phyloP scores from a whole-genome alignment of 495 filamentous ascomycete species.

The Daldinia vernicosa region DNA sequence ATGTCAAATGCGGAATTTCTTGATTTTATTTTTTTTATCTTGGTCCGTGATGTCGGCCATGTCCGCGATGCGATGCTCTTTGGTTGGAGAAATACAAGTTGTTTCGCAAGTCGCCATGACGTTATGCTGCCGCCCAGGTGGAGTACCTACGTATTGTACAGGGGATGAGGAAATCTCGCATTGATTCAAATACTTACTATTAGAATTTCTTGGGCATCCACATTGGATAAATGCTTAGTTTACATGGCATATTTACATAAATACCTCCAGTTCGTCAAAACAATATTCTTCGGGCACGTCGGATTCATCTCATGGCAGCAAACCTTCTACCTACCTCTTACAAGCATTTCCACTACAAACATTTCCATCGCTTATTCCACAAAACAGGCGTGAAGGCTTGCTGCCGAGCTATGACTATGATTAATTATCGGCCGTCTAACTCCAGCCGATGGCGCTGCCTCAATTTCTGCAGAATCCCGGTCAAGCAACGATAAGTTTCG shows the following conservation, averaged over 20 bases:
- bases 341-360: background rate
- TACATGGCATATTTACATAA: no score
- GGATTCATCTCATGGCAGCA: no score
- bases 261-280: no score
- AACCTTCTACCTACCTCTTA: background rate
- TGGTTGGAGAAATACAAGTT: background rate
- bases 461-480: constrained; percentile 22
- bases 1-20: background rate
- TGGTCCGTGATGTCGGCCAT: background rate
- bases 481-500: constrained; percentile 8
- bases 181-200: background rate
- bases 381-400: no score
- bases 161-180: background rate
- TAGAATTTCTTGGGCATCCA: no score
- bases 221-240: no score
- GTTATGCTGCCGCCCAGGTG: background rate
- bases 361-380: background rate
- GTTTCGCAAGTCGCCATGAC: background rate
- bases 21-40: background rate
- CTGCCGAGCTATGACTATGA: no score
- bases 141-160: background rate
- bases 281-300: no score
- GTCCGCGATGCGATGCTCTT: background rate
- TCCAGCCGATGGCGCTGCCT: constrained; percentile 16
- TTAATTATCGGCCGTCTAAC: background rate